These are phyloP conservation scores for Calycina marina DNA, from an alignment of 2,329 filamentous ascomycete genomes.

Conservation along the genomic window DNA sequence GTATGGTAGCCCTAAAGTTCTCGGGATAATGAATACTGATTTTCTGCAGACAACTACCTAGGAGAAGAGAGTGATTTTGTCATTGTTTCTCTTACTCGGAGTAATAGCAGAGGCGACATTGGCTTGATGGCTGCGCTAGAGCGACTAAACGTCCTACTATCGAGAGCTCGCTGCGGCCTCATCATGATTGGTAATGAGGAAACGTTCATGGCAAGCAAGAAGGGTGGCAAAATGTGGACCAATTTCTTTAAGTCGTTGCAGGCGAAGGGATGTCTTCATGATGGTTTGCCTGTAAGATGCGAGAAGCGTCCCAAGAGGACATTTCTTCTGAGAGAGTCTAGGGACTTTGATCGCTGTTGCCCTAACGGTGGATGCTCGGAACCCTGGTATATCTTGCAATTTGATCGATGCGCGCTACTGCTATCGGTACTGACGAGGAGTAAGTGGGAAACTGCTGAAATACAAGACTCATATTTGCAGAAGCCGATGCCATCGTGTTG, in stretches of 20 bases:
- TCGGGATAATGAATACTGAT: too few relatives aligned
- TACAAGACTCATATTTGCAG: slow-evolving; percentile 47
- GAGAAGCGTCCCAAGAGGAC: slow-evolving; percentile 39
- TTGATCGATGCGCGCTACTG: slow-evolving; percentile 1
- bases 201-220: slow-evolving; percentile 47
- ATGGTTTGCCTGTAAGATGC: slow-evolving; percentile 46
- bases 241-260: slow-evolving; percentile 42
- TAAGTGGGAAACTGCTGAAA: slow-evolving; percentile 32
- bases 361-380: slow-evolving; percentile 57
- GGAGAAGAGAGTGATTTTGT: slow-evolving; percentile 65
- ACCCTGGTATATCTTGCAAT: slow-evolving; percentile 33
- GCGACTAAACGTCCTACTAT: slow-evolving; percentile 55
- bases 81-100: slow-evolving; percentile 51
- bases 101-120: slow-evolving; percentile 48
- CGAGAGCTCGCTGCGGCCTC: slow-evolving; percentile 47
- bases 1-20: too few relatives aligned
- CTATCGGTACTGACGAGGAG: slow-evolving; percentile 5
- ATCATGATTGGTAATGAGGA: slow-evolving; percentile 57
- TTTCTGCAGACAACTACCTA: slow-evolving; percentile 54
- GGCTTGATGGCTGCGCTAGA: slow-evolving; percentile 56
- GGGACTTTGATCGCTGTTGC: slow-evolving; percentile 45
- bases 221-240: slow-evolving; percentile 41
- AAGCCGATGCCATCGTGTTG: slow-evolving; percentile 44
- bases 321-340: slow-evolving; percentile 30
- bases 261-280: slow-evolving; percentile 34